These are phyloP conservation scores for Wickerhamiella brachini DNA, from an alignment of 805 yeast species.

Conservation along the genomic window DNA sequence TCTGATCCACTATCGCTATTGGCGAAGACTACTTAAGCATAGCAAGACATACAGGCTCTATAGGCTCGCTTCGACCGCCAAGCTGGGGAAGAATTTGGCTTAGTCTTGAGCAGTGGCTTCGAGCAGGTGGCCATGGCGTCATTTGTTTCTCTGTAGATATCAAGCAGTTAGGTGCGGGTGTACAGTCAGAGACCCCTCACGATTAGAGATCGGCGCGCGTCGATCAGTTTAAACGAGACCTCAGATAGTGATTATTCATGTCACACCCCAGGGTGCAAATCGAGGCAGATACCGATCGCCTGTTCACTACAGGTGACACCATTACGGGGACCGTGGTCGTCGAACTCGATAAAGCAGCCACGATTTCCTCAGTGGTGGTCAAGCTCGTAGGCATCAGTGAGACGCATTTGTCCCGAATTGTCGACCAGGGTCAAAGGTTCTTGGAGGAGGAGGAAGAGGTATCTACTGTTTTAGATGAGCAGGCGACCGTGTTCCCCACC, in stretches of 20 bases:
- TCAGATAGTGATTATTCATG: neutral
- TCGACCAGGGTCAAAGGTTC: constrained; percentile 15
- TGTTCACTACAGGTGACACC: constrained; percentile 9
- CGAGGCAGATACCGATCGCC: neutral
- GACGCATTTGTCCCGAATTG: constrained; percentile 30
- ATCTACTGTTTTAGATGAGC: constrained; percentile 20
- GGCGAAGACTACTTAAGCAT: no score
- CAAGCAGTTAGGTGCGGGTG: neutral
- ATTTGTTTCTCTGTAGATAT: neutral
- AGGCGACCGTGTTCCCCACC: constrained; percentile 26
- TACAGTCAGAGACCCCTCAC: neutral
- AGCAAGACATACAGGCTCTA: no score
- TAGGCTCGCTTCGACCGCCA: no score
- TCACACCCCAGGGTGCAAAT: neutral
- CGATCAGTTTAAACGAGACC: neutral
- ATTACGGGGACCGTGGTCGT: constrained; percentile 8
- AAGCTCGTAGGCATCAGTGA: constrained; percentile 58
- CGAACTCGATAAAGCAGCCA: constrained; percentile 4
- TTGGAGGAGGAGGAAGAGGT: constrained; percentile 14
- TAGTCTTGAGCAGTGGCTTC: no score
- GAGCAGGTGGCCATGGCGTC: neutral
- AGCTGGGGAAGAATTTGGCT: no score
- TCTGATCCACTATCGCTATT: constrained; percentile 26
- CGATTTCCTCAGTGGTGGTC: constrained; percentile 31
- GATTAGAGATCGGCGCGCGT: neutral